Evolutionary conservation across 1,139 yeast species (phyloP).

Genomic region (Suhomyces bolitotheri): DNA sequence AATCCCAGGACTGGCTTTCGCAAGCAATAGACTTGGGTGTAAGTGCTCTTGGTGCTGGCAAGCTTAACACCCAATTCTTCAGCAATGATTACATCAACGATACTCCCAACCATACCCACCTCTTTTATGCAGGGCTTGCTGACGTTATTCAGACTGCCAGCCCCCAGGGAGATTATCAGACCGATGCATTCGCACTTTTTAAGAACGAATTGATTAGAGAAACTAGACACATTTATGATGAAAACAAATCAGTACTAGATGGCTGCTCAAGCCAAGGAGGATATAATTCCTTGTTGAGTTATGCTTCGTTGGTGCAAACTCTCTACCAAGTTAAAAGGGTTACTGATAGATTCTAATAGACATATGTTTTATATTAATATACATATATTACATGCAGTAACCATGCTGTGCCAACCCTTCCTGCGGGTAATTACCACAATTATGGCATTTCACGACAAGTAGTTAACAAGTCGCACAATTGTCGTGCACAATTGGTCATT

Average conservation of each 20-base stretch:
- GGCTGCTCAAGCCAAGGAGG: constrained; percentile 14
- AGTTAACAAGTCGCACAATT: constrained; percentile 12
- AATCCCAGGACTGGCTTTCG: constrained; percentile 14
- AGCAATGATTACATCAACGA: constrained; percentile 17
- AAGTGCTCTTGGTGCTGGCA: constrained; percentile 14
- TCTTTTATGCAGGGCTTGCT: constrained; percentile 18
- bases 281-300: constrained; percentile 18
- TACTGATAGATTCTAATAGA: constrained; percentile 15
- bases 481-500: constrained; percentile 9
- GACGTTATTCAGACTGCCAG: constrained; percentile 18
- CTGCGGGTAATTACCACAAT: too few relatives aligned
- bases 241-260: constrained; percentile 8
- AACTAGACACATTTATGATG: constrained; percentile 25
- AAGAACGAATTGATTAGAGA: constrained; percentile 24
- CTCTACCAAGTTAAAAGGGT: constrained; percentile 23
- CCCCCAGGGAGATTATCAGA: constrained; percentile 19
- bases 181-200: constrained; percentile 21
- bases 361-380: neutral
- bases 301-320: constrained; percentile 25
- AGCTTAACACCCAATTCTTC: constrained; percentile 14
- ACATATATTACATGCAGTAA: neutral
- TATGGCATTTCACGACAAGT: neutral
- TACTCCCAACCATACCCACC: constrained; percentile 15
- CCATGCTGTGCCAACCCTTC: too few relatives aligned
- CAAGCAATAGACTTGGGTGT: constrained; percentile 18